Conservation (phyloP, 331 rosid species). For the Acacia pycnantha region DNA sequence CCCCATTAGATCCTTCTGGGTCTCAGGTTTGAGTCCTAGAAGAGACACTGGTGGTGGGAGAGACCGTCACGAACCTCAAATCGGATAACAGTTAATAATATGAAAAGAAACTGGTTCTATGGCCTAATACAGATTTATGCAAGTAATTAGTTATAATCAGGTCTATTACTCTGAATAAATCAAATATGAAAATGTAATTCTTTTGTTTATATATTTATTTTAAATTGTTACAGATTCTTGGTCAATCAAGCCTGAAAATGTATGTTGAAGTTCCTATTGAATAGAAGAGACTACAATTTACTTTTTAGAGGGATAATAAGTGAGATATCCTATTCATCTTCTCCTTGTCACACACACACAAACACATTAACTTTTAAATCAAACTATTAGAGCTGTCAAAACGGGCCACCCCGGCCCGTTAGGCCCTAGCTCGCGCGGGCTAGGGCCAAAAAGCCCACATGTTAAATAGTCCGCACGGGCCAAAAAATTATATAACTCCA, state of each 20-base stretch:
- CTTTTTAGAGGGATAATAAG: constrained; percentile 9
- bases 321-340: constrained; percentile 12
- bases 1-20: no score
- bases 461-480: no score
- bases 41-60: no score
- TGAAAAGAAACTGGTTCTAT: not conserved
- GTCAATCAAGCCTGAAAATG: constrained; percentile 62
- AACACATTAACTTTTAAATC: not conserved
- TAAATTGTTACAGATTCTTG: constrained; percentile 58
- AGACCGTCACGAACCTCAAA: no score
- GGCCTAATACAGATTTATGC: not conserved
- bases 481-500: no score
- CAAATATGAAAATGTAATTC: not conserved
- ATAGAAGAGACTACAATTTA: constrained; percentile 30
- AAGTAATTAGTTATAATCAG: not conserved
- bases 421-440: no score
- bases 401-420: no score
- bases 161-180: not conserved
- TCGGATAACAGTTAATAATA: no score
- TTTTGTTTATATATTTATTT: not conserved
- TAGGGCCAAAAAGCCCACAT: no score
- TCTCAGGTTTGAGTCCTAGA: no score
- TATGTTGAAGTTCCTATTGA: constrained; percentile 82
- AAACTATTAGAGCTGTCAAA: no score
- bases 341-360: not conserved